Base-by-base conservation (phyloP, 2,329 filamentous ascomycete species). In the Ascocoryne sarcoides region DNA sequence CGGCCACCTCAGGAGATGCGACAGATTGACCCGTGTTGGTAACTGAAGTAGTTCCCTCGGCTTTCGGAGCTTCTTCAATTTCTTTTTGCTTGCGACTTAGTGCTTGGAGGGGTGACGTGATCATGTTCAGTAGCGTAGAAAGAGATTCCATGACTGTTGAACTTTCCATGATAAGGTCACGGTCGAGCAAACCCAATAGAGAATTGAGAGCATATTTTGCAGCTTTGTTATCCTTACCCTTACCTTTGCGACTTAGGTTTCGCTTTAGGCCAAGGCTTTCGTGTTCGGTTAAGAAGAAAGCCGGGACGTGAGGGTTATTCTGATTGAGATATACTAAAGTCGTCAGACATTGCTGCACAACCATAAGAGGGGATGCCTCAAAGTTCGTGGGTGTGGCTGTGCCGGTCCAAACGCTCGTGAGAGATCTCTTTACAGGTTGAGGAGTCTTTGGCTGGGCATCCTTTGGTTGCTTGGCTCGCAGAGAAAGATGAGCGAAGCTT, bases 71-170 rank as follows among this genome's bases (percentile, higher is more conserved):
- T 61, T 70, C 62, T 62, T 83, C 74, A 9, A 74, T 71, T 53
- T 90, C 85, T 57, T 84, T 89, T 48, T 89, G 84, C 46, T 87
- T 86, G 43, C 85, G 84, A 51, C 94, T 79, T 17, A 94, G 68
- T 21, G 82, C 77, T 47, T 85, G 84, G 18, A 98, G 71, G 9
- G 92, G 92, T 42, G 83, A 73, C 0, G 92, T 98, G 41, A 96
- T 87, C 49, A 84, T 82, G 60, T 87, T 90, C 18, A 98, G 73
- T 20, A 98, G 68, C 48, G 82, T 80, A 2, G 92, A 92, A 18
- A 98, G 73, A 47, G 88, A 82, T 53, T 95, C 90, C 89, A 98
- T 96, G 42, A 95, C 90, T 5, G 81, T 74, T n/a, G 90, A 89
- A 63, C 88, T 98, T 64, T 98, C 92, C 66, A 95, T 94, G 49